Evolutionary conservation across 495 filamentous ascomycete species (phyloP).

Genomic region (Lasiosphaeria hispida): DNA sequence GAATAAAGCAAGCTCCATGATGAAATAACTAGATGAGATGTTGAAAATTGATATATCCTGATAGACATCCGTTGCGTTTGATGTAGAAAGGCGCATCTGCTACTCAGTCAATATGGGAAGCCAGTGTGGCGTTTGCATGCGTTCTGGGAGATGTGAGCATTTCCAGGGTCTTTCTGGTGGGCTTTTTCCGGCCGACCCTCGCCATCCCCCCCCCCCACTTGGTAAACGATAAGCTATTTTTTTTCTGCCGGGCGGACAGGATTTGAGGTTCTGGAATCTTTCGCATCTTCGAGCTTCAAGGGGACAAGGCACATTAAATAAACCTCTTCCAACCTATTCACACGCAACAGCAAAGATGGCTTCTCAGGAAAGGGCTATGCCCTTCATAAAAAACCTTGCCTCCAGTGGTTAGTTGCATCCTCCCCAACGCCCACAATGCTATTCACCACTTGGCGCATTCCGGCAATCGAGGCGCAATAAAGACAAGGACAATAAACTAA

Average conservation of each 20-base stretch:
- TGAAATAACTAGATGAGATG: no score
- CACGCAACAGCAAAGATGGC: conserved; percentile 36
- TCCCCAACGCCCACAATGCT: not conserved
- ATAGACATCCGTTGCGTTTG: no score
- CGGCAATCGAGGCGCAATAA: not conserved
- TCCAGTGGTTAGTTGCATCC: conserved; percentile 43
- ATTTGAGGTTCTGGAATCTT: conserved; percentile 20
- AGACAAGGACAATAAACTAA: not conserved
- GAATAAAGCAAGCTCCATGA: no score
- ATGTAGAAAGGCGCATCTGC: no score
- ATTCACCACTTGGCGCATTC: not conserved
- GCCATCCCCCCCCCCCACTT: no score
- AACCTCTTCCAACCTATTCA: not conserved
- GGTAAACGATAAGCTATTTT: not conserved
- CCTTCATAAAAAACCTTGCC: conserved; percentile 52
- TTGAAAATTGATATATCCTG: no score
- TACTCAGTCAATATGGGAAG: no score
- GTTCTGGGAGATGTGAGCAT: no score
- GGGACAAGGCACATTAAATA: not conserved
- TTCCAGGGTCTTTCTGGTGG: no score
- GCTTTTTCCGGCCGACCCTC: no score
- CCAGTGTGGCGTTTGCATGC: no score
- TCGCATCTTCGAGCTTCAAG: not conserved
- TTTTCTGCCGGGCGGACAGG: conserved; percentile 39
- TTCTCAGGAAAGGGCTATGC: conserved; percentile 44